These are phyloP conservation scores for Solanum dulcamara DNA, from an alignment of 257 asterid species.

Conservation along the genomic window DNA sequence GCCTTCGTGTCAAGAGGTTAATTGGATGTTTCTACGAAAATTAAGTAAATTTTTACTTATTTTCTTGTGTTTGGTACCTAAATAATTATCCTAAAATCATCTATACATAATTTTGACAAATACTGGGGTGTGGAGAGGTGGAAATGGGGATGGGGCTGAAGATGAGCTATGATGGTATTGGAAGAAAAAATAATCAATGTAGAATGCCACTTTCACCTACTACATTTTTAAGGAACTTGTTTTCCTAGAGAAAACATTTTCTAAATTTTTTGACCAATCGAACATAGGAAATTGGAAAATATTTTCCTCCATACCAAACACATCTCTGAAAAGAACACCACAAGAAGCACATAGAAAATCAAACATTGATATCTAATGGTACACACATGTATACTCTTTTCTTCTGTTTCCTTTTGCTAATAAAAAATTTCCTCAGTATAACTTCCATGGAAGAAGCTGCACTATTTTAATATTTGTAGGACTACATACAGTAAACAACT, in stretches of 20 bases:
- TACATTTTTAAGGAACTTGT: background rate
- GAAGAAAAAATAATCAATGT: background rate
- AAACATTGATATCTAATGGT: background rate
- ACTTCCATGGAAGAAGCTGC: background rate
- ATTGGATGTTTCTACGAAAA: background rate
- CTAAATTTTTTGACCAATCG: background rate
- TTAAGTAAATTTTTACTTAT: too few relatives aligned
- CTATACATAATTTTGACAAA: background rate
- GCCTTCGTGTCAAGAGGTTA: background rate
- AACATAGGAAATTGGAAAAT: background rate
- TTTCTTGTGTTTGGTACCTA: too few relatives aligned
- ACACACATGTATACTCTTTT: background rate
- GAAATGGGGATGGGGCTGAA: background rate
- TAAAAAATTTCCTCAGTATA: background rate
- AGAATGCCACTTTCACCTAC: background rate
- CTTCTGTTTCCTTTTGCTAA: background rate
- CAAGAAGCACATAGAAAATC: background rate
- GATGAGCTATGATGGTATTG: background rate
- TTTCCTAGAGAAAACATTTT: background rate
- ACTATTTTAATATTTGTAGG: background rate
- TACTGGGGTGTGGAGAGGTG: background rate
- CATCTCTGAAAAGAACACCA: background rate
- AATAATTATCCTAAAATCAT: background rate
- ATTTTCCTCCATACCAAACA: background rate
- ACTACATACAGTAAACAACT: background rate